Conservation (phyloP, 306 rosid species). For the Dalbergia cochinchinensis region DNA sequence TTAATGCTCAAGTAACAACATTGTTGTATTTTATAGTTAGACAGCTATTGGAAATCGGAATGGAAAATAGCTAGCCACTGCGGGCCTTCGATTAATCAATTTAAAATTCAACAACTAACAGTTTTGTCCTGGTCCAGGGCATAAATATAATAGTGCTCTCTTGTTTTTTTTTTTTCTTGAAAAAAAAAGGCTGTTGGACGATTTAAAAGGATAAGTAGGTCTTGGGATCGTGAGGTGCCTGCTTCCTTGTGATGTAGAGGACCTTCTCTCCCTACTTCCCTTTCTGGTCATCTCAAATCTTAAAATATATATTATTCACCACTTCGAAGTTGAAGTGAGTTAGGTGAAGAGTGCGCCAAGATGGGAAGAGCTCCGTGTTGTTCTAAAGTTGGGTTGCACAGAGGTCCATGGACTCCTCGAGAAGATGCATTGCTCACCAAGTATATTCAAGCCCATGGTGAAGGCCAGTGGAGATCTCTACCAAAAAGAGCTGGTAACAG, state of each 20-base stretch:
- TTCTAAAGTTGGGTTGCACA: constrained; percentile 82
- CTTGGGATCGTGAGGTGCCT: constrained; percentile 27
- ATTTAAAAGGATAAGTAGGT: constrained; percentile 48
- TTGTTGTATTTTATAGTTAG: too few relatives aligned
- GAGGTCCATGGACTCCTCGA: constrained; percentile 88
- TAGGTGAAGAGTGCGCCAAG: not conserved
- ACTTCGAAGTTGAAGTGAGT: not conserved
- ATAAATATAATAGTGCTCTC: not conserved
- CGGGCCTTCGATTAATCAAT: constrained; percentile 33
- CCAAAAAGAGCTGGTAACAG: constrained; percentile 79
- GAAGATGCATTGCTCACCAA: constrained; percentile 83
- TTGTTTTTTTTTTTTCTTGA: too few relatives aligned
- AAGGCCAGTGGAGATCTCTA: constrained; percentile 91
- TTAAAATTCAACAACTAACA: constrained; percentile 33
- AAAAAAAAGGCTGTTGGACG: not conserved
- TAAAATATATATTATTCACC: too few relatives aligned
- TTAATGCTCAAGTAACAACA: too few relatives aligned
- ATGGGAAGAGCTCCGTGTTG: constrained; percentile 95
- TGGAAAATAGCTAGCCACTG: not conserved
- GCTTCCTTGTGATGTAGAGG: constrained; percentile 20
- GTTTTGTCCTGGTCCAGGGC: not conserved
- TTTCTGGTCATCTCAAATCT: not conserved
- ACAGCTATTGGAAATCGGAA: not conserved
- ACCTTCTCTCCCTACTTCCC: constrained; percentile 6
- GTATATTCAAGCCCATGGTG: constrained; percentile 81